phyloP scores from a whole-genome alignment of 345 rosid species.

The Syzygium aqueum region DNA sequence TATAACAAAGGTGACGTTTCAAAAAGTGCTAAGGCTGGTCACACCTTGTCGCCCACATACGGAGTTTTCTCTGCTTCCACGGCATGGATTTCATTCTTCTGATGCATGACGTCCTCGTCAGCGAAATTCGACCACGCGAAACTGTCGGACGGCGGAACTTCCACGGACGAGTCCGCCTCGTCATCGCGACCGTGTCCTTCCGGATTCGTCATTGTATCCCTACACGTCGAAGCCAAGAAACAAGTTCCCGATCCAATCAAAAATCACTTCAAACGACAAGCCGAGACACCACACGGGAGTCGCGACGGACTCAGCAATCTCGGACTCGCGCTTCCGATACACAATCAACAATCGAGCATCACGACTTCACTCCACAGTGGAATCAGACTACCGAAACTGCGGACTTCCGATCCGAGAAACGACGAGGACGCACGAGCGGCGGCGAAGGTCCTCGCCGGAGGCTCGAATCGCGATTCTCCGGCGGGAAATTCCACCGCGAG shows the following conservation, averaged over 20 bases:
- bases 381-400: not conserved
- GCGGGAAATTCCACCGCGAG: not conserved
- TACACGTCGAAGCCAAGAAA: not conserved
- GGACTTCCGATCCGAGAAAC: not conserved
- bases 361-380: not conserved
- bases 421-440: not conserved
- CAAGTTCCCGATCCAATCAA: not conserved
- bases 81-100: constrained; percentile 39
- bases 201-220: constrained; percentile 41
- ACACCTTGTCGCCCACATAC: constrained; percentile 80
- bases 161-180: constrained; percentile 24
- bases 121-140: constrained; percentile 37
- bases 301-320: not conserved
- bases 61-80: constrained; percentile 58
- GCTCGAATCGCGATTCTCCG: not conserved
- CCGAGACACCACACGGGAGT: not conserved
- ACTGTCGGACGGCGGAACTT: constrained; percentile 17
- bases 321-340: not conserved
- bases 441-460: not conserved
- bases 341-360: not conserved
- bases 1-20: not conserved
- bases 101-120: constrained; percentile 40
- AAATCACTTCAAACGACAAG: not conserved
- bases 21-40: not conserved
- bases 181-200: constrained; percentile 28